phyloP scores from a whole-genome alignment of 1,139 yeast genomes.

The Saccharomyces hybrid region DNA sequence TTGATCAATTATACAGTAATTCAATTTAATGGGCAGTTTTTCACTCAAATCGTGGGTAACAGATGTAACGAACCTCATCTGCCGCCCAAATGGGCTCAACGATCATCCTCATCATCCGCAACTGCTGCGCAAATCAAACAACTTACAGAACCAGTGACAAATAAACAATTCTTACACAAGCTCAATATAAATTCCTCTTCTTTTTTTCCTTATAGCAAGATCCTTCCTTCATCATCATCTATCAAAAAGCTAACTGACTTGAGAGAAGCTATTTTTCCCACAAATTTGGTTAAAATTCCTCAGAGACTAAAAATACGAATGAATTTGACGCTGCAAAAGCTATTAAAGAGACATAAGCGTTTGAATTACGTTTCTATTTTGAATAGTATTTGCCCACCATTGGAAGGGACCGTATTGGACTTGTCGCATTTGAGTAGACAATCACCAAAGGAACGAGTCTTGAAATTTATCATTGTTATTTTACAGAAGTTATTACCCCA shows the following conservation, averaged over 20 bases:
- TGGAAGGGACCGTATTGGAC: not conserved
- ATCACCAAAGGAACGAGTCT: constrained; percentile 28
- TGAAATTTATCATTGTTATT: constrained; percentile 37
- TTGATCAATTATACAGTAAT: constrained; percentile 23
- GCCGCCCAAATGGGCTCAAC: constrained; percentile 16
- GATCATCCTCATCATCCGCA: not conserved
- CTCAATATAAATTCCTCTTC: not conserved
- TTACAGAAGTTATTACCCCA: constrained; percentile 46
- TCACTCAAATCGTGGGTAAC: constrained; percentile 25
- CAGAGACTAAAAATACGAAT: constrained; percentile 2
- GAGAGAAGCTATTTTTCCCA: constrained; percentile 9
- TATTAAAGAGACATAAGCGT: constrained; percentile 12
- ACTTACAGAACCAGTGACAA: not conserved
- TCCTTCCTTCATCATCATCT: not conserved
- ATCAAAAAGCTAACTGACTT: constrained; percentile 4
- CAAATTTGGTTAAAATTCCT: constrained; percentile 2
- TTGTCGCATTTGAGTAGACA: constrained; percentile 12
- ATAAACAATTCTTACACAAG: not conserved
- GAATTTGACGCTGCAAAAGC: constrained; percentile 6
- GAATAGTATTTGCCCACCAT: constrained; percentile 17
- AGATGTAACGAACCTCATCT: constrained; percentile 18
- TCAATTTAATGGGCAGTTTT: constrained; percentile 10
- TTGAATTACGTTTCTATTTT: constrained; percentile 9
- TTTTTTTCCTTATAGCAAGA: constrained; percentile 3
- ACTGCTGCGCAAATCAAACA: not conserved